Conservation (phyloP, 331 rosid genomes). For the Phaseolus coccineus region DNA sequence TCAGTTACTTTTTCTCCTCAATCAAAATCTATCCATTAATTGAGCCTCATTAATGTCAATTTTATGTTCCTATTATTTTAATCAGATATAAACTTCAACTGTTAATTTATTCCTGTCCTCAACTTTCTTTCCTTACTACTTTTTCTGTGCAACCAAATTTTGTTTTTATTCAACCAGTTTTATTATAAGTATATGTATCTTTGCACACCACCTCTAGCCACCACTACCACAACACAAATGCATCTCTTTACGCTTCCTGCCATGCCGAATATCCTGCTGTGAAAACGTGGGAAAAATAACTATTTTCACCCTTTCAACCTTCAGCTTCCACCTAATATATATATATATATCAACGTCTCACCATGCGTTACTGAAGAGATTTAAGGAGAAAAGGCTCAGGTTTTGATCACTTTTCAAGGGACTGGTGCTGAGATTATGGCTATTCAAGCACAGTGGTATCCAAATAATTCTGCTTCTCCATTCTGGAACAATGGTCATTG, state of each 20-base stretch:
- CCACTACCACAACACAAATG: slow-evolving; percentile 36
- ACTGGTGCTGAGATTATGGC: slow-evolving; percentile 60
- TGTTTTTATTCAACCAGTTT: slow-evolving; percentile 7
- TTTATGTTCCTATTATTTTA: slow-evolving; percentile 9
- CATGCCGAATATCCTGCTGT: slow-evolving; percentile 10
- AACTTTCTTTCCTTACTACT: slow-evolving; percentile 1
- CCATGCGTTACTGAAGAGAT: not conserved
- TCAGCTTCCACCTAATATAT: slow-evolving; percentile 9
- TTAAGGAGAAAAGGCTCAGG: not conserved
- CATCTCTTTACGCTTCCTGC: slow-evolving; percentile 1
- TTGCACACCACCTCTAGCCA: slow-evolving; percentile 30
- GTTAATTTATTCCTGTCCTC: slow-evolving; percentile 9
- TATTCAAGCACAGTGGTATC: slow-evolving; percentile 65
- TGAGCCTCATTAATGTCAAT: slow-evolving; percentile 7
- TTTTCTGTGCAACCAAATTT: slow-evolving; percentile 1
- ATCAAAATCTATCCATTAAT: slow-evolving; percentile 43
- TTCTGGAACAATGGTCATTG: slow-evolving; percentile 44
- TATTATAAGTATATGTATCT: slow-evolving; percentile 8
- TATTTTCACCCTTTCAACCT: not conserved
- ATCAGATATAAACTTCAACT: slow-evolving; percentile 9
- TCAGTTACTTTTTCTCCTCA: slow-evolving; percentile 46
- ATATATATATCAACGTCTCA: not conserved
- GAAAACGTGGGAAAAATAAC: slow-evolving; percentile 19
- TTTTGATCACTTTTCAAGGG: not conserved
- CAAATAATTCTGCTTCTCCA: slow-evolving; percentile 53